Evolutionary conservation across 2,329 filamentous ascomycete species (phyloP).

Genomic region (Coniochaeta hoffmannii): DNA sequence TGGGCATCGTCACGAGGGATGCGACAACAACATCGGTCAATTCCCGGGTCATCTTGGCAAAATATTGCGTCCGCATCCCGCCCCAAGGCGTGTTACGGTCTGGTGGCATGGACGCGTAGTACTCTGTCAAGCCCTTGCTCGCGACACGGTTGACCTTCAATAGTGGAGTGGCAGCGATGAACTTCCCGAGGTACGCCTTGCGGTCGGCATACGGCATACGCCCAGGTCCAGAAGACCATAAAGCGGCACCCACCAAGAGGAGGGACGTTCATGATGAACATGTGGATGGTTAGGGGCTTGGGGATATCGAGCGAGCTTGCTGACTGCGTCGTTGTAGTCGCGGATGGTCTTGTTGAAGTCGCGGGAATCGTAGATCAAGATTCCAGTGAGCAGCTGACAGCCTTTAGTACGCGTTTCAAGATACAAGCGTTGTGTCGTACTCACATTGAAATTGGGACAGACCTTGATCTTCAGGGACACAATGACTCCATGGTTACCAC

Average conservation of each 20-base stretch:
- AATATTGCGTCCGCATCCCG: not conserved
- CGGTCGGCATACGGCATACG: not conserved
- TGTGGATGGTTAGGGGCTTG: not conserved
- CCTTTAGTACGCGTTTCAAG: not conserved
- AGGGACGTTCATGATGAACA: not conserved
- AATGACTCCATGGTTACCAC: not conserved
- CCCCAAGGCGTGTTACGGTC: not conserved
- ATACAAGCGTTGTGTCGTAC: not conserved
- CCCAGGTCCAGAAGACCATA: not conserved
- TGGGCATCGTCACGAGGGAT: not conserved
- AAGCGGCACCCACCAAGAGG: not conserved
- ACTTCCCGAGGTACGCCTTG: not conserved
- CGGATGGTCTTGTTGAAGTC: not conserved
- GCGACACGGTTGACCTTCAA: not conserved
- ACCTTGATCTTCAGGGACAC: not conserved
- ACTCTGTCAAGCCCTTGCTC: not conserved
- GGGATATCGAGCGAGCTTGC: not conserved
- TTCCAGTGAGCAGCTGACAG: not conserved
- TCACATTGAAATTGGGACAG: not conserved
- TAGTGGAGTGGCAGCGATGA: not conserved
- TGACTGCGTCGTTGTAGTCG: not conserved
- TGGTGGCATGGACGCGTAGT: not conserved
- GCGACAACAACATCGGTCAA: not conserved
- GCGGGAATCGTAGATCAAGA: not conserved
- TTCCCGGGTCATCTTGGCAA: not conserved